A percentile compares a stretch with the other conserved stretches of the same genome.
phyloP scores from a whole-genome alignment of 495 filamentous ascomycete genomes.

The Astrothelium subdiscretum region DNA sequence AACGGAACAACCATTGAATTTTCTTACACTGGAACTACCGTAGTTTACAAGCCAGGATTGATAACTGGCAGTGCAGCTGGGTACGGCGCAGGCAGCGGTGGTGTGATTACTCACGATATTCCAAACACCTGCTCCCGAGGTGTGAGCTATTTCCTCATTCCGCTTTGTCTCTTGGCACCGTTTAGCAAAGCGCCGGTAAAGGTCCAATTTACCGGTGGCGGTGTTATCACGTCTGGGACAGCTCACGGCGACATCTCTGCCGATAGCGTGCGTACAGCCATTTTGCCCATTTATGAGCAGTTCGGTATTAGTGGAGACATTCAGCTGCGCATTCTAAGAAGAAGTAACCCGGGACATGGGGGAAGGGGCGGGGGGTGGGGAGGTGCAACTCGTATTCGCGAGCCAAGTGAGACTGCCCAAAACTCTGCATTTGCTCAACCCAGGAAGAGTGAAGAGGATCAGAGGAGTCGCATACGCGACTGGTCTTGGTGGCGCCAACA shows the following conservation, averaged over 20 bases:
- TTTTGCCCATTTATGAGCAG: slow-evolving; percentile 76
- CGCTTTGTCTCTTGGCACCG: slow-evolving; percentile 79
- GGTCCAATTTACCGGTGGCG: slow-evolving; percentile 76
- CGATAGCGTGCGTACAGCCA: slow-evolving; percentile 86
- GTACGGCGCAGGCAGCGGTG: slow-evolving; percentile 49
- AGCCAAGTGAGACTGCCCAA: slow-evolving; percentile 87
- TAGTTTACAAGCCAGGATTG: slow-evolving; percentile 82
- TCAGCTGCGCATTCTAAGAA: slow-evolving; percentile 69
- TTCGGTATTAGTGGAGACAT: slow-evolving; percentile 84
- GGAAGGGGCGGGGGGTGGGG: slow-evolving; percentile 71
- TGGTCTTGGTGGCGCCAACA: slow-evolving; percentile 81
- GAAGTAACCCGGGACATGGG: slow-evolving; percentile 61
- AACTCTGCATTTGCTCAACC: slow-evolving; percentile 78
- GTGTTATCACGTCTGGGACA: slow-evolving; percentile 85
- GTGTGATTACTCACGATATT: slow-evolving; percentile 66
- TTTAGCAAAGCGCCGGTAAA: slow-evolving; percentile 85
- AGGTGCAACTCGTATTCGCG: slow-evolving; percentile 84
- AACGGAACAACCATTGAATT: slow-evolving; percentile 94
- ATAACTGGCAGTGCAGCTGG: slow-evolving; percentile 70
- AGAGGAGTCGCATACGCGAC: slow-evolving; percentile 87
- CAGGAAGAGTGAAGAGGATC: slow-evolving; percentile 77
- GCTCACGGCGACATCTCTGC: slow-evolving; percentile 71
- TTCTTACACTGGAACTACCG: slow-evolving; percentile 83
- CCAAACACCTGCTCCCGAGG: slow-evolving; percentile 64
- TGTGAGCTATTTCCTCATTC: slow-evolving; percentile 84